Evolutionary conservation across 1,139 yeast genomes (phyloP), one percentile per base, ranked within the genome.

Genomic region (Pichia sp.): DNA sequence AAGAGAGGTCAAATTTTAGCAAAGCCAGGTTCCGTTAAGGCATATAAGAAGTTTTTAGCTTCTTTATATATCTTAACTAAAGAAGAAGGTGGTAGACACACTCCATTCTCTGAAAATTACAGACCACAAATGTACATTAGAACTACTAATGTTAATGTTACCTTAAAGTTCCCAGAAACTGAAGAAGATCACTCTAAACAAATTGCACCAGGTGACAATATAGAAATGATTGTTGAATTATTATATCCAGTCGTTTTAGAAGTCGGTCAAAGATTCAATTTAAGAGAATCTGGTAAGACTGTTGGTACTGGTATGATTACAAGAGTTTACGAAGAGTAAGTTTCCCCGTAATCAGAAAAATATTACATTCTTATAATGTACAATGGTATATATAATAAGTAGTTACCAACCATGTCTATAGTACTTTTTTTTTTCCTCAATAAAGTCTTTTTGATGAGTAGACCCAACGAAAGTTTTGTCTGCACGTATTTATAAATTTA

Each of bases 41-140:
- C 98, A 48, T 95, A 89, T 80, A 80, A 83, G 68, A 88, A 86
- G 73, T 79, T 91, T 74, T 78, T 91, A 65, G 93, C 96, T 50
- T 89, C 98, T 41, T 70, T 91, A 63, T 91, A 91, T 70, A 80
- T 89, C 53, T 76, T 93, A 65, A 76, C 94, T 62, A 83, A 87
- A 69, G 98, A 91, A 65, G 99, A 91, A 74, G 98, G 98, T 77
- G 99, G 99, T 61, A 91, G 99, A 73, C 95, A 87, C 74, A 84
- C 96, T 52, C 93, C 96, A 52, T 93, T 91, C 67, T 91, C 94
- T 63, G 87, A 83, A 69, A 84, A 89, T 79, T 91, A 88, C 80
- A 86, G 95, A 74, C 98, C 99, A 51, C 98, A 91, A 72, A 78
- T 91, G 76, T 91, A 84, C 70, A 77, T 89, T 63, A 86, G 97